Base-by-base conservation (phyloP, 1,139 yeast genomes). In the Yamadazyma triangularis region DNA sequence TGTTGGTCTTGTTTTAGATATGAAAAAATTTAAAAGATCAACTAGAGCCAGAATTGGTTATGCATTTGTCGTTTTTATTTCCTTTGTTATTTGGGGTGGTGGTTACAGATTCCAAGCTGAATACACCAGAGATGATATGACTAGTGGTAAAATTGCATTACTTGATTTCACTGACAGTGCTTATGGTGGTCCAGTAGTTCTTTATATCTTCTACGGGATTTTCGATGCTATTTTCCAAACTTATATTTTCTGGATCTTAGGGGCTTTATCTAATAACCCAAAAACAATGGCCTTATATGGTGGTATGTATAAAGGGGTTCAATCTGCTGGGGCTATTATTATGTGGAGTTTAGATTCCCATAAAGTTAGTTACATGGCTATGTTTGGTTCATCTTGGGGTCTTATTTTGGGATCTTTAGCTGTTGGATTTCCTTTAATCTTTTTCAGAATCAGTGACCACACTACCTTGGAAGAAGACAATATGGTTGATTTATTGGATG, bases 291-390 rank as follows among this genome's bases (percentile, higher is more conserved):
- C 82, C 9, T 58, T 76, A 36, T 75, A 74, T 44, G 79, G 77
- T 27, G 81, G 82, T 27, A 73, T 73, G 53, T 77, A 74, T 59
- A 77, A 77, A 58, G 77, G 80, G 37, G 54, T 77, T 31, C 84
- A 77, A 56, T 70, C 78, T 18, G 81, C 79, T 10, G 81, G 79
- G 48, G 77, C 78, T 13, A 82, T 79, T 14, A 60, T 77, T 35
- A 73, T 70, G 8, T 77, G 83, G 82, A 57, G 79, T 44, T 56
- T 77, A 38, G 81, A 77, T 47, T 69, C 77, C 23, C 42, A 58
- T 30, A 52, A 50, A 4, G 46, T 44, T 12, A 56, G 74, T 13
- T 76, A 61, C 52, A 59, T 63, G 48, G 48, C 52, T 32, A 51
- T 74, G 56, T 76, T 74, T 45, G 77, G 61, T 9, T 60, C 75